These are phyloP conservation scores for Spathaspora girioi DNA, from an alignment of 805 yeast genomes.

Conservation along the genomic window DNA sequence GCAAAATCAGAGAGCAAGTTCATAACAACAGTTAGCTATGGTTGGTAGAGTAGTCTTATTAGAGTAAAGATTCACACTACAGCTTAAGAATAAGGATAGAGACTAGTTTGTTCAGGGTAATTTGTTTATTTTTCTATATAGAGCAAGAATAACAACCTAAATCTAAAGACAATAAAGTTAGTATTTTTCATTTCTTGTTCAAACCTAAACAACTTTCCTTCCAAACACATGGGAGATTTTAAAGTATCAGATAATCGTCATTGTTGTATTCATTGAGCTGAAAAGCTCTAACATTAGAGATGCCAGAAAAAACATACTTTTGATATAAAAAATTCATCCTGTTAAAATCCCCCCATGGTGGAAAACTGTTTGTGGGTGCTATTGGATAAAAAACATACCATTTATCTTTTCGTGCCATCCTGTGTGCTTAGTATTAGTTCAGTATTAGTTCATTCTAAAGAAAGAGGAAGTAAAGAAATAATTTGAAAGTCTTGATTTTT, in stretches of 20 bases:
- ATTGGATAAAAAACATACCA: not conserved
- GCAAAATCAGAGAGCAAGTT: too few species aligned
- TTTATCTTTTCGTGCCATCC: not conserved
- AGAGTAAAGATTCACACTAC: too few species aligned
- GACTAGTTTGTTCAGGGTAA: not conserved
- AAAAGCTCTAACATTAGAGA: constrained; percentile 84
- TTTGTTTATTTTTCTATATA: not conserved
- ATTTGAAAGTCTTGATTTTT: not conserved
- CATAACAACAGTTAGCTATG: too few species aligned
- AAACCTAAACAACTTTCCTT: not conserved
- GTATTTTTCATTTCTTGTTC: not conserved
- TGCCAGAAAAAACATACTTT: constrained; percentile 75
- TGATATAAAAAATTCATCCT: constrained; percentile 35
- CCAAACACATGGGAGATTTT: not conserved
- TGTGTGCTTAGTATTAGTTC: not conserved
- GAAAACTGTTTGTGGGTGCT: not conserved
- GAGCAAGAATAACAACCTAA: not conserved
- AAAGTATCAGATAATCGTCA: constrained; percentile 62
- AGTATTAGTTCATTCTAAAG: not conserved
- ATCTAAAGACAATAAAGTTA: not conserved
- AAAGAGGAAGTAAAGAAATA: not conserved
- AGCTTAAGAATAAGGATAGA: too few species aligned
- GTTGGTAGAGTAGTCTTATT: too few species aligned
- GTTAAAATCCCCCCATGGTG: constrained; percentile 3
- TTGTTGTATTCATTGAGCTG: constrained; percentile 77